Evolutionary conservation across 1,284 basidiomycete species (phyloP), one percentile per base, ranked within the genome.

Genomic region (Paramarasmius palmivorus): DNA sequence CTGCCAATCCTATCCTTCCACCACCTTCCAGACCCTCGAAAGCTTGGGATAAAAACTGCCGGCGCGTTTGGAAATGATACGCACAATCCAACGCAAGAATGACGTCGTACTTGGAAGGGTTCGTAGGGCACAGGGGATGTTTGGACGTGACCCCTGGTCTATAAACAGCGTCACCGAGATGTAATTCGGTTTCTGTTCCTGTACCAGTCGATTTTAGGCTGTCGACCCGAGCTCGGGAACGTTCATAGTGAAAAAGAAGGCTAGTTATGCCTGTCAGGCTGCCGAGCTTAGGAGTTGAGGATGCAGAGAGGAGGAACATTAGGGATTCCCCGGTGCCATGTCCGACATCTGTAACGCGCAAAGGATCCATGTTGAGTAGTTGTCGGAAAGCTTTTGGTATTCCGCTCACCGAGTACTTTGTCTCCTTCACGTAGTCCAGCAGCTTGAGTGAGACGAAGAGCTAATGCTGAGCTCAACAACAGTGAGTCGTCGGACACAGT

Each of bases 281-380:
- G 1, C 70, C 65, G 6, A 81, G 84, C 8, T 74, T 75, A 12
- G 81, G 77, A 22, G 82, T 68, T 35, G 67, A 59, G 17, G 73
- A 69, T 59, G 73, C 66, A 2, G 71, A 70, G 36, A 82, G 68
- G 14, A 80, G 73, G 37, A 79, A 57, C 51, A 88, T 64, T 8
- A 90, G 71, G 0, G 86, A 89, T 66, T 89, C 87, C 39, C 88
- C 88, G 23, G 81, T 82, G 22, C 86, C 88, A 65, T 88, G 82
- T 8, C 87, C 88, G 23, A 90, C 82, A 65, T 91, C 85, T 84
- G 54, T 34, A 20, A 32, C 17, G 26, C 47, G 15, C 56, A 47
- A 40, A 37, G 36, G 44, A 54, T 55, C 55, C 40, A 49, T 29
- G 29, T 52, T 42, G 52, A 44, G 38, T 35, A 25, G n/a, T 35